Evolutionary conservation across 345 rosid species (phyloP).

Genomic region (Populus simonii): DNA sequence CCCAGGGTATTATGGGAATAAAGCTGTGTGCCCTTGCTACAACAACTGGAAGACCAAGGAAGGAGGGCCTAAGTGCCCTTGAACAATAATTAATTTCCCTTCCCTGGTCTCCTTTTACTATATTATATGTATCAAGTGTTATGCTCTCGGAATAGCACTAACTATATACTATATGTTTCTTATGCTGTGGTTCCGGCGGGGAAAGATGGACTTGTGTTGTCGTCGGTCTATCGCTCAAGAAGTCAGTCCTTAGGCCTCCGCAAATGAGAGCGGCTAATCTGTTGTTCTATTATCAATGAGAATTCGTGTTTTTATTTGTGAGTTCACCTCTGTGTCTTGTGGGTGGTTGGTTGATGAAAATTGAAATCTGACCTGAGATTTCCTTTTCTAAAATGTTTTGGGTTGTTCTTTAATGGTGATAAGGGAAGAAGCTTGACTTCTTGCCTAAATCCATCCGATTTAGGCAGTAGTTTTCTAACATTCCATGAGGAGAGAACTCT

Average conservation of each 20-base stretch:
- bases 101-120: not conserved
- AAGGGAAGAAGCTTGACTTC: too few relatives aligned
- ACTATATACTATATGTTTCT: not conserved
- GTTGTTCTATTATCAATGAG: constrained; percentile 17
- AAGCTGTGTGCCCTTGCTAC: constrained; percentile 34
- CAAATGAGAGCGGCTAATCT: constrained; percentile 37
- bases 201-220: too few relatives aligned
- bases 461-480: too few relatives aligned
- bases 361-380: not conserved
- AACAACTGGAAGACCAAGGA: constrained; percentile 37
- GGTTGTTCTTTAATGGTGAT: too few relatives aligned
- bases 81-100: not conserved
- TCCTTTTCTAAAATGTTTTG: not conserved
- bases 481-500: too few relatives aligned
- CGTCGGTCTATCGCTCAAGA: not conserved
- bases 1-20: constrained; percentile 16
- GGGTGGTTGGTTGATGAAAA: not conserved
- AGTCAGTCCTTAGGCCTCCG: constrained; percentile 26
- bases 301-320: not conserved
- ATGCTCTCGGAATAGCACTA: not conserved
- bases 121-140: not conserved
- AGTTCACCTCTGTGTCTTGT: not conserved
- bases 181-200: not conserved
- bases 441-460: too few relatives aligned
- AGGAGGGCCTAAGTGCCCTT: constrained; percentile 35